These are phyloP conservation scores for Kondoa subrosea DNA, from an alignment of 768 basidiomycete genomes.

Conservation along the genomic window DNA sequence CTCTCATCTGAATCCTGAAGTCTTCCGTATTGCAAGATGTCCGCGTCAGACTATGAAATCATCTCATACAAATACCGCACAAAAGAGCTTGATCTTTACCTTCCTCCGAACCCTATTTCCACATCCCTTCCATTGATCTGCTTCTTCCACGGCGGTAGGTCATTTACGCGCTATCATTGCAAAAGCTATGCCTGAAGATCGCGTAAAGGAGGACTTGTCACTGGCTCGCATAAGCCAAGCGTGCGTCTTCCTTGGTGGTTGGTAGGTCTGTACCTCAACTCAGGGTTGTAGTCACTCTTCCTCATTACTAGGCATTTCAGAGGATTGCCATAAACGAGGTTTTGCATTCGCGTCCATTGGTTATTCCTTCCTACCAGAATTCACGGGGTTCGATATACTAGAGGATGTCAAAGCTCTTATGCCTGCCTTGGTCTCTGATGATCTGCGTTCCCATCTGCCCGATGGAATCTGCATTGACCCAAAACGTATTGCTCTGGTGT, in stretches of 20 bases:
- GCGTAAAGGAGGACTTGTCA: not conserved
- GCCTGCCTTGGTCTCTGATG: not conserved
- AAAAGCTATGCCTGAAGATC: not conserved
- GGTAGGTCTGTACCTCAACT: not conserved
- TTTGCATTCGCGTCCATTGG: not conserved
- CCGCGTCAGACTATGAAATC: not conserved
- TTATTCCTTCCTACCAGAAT: not conserved
- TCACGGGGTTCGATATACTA: not conserved
- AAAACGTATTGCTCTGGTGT: not conserved
- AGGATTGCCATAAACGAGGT: not conserved
- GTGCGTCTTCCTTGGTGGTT: not conserved
- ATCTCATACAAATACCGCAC: not conserved
- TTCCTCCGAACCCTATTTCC: not conserved
- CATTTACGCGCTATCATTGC: not conserved
- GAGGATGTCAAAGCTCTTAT: not conserved
- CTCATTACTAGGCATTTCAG: not conserved
- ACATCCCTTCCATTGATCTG: not conserved
- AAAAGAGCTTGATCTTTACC: not conserved
- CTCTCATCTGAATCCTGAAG: no score
- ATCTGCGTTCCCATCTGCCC: not conserved
- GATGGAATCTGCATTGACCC: not conserved
- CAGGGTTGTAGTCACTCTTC: not conserved
- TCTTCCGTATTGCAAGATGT: not conserved
- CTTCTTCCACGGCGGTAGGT: not conserved
- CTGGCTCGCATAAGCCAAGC: not conserved